phyloP scores from a whole-genome alignment of 495 filamentous ascomycete species.

The Viridothelium virens region DNA sequence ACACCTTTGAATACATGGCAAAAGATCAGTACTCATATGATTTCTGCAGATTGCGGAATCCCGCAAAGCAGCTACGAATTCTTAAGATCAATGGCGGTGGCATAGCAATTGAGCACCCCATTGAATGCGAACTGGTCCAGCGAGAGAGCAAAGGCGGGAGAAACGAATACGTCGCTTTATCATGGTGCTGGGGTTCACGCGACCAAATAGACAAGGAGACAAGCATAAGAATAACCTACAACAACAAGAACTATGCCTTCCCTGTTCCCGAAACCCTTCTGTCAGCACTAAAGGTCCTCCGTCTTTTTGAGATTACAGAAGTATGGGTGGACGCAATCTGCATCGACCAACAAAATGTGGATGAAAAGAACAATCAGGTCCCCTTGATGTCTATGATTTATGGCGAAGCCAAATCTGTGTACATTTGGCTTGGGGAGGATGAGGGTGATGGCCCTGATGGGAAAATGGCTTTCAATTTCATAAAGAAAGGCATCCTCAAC shows the following conservation, averaged over 20 bases:
- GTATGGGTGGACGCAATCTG: slow-evolving; percentile 19
- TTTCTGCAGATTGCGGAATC: too few species aligned
- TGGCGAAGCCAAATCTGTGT: neutral
- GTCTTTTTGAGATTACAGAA: neutral
- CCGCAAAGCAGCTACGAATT: too few species aligned
- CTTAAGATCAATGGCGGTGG: too few species aligned
- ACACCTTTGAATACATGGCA: too few species aligned
- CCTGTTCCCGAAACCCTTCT: neutral
- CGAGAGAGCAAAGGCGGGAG: neutral
- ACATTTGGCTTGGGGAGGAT: slow-evolving; percentile 8
- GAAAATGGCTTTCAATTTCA: slow-evolving; percentile 28
- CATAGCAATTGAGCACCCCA: too few species aligned
- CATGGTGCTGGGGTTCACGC: neutral
- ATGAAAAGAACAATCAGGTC: slow-evolving; percentile 9
- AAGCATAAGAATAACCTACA: neutral
- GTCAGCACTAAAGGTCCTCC: neutral
- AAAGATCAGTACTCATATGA: too few species aligned
- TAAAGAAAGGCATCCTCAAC: slow-evolving; percentile 29
- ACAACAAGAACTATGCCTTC: neutral
- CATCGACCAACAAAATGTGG: slow-evolving; percentile 11
- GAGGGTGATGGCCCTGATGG: slow-evolving; percentile 16
- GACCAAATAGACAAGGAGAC: neutral
- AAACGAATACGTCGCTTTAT: neutral
- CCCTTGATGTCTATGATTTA: slow-evolving; percentile 35
- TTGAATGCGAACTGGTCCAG: neutral